Evolutionary conservation across 176 grass and related monocot species (phyloP).

Genomic region (Dendrocalamus sinicus): DNA sequence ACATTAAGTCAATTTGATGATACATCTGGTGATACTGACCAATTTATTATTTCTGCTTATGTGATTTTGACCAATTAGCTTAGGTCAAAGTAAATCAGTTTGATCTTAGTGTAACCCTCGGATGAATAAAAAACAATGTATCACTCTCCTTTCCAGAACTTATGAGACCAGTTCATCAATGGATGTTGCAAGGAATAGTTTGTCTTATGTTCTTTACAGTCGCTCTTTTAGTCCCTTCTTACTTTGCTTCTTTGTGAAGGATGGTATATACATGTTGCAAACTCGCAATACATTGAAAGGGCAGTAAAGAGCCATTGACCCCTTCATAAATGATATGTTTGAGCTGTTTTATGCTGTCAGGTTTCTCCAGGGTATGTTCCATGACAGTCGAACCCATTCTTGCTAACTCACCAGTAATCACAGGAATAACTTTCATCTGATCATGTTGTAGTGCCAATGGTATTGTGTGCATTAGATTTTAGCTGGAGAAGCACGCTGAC

Average conservation of each 20-base stretch:
- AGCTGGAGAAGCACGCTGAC: slow-evolving; percentile 29
- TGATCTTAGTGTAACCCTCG: not conserved
- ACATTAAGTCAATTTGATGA: slow-evolving; percentile 1
- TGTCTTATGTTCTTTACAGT: not conserved
- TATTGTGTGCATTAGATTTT: slow-evolving; percentile 48
- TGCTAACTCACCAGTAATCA: not conserved
- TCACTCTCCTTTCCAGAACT: not conserved
- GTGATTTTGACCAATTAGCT: slow-evolving; percentile 16
- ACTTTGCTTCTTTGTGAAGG: slow-evolving; percentile 34
- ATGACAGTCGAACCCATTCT: not conserved
- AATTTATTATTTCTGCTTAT: slow-evolving; percentile 2
- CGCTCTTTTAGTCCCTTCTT: not conserved
- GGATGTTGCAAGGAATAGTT: slow-evolving; percentile 1
- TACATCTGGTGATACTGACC: not conserved
- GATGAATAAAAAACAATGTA: not conserved
- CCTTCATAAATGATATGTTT: not conserved
- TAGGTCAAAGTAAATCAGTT: slow-evolving; percentile 3
- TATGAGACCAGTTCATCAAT: not conserved
- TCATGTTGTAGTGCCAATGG: not conserved
- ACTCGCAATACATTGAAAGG: not conserved
- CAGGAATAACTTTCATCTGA: slow-evolving; percentile 5
- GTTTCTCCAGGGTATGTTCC: not conserved
- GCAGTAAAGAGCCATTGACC: not conserved
- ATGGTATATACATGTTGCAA: slow-evolving; percentile 21
- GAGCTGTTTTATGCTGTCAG: slow-evolving; percentile 1